A percentile compares a stretch with the other conserved stretches of the same genome.
Evolutionary conservation across 768 basidiomycete species (phyloP).

Genomic region (Leccinum aurantiacum): DNA sequence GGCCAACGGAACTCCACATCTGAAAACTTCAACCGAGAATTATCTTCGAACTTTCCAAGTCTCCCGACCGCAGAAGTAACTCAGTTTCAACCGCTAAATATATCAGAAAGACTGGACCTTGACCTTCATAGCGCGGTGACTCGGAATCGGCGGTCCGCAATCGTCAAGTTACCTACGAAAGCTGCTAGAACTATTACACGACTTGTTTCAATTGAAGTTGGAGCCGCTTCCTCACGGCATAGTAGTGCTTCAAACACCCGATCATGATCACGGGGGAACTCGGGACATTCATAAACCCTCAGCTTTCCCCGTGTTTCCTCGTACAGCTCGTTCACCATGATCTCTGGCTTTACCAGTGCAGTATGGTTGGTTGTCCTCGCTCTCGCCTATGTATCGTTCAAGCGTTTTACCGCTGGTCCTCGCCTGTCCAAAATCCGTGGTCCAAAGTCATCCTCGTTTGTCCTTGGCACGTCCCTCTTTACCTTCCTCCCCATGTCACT

Average conservation of each 20-base stretch:
- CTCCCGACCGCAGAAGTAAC: not conserved
- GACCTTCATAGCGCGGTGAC: not conserved
- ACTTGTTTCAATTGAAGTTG: too few relatives aligned
- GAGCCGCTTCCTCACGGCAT: not conserved
- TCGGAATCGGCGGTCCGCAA: not conserved
- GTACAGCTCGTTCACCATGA: slow-evolving; percentile 12
- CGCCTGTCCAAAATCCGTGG: slow-evolving; percentile 20
- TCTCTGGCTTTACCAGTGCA: not conserved
- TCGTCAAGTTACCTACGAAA: not conserved
- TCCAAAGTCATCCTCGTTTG: slow-evolving; percentile 24
- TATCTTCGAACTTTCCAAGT: not conserved
- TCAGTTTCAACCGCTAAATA: not conserved
- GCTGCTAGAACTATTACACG: not conserved
- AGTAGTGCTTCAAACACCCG: slow-evolving; percentile 2
- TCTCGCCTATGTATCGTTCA: slow-evolving; percentile 5
- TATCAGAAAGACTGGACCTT: not conserved
- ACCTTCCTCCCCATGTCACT: slow-evolving; percentile 20
- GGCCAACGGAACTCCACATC: not conserved
- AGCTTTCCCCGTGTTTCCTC: not conserved
- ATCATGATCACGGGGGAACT: slow-evolving; percentile 6
- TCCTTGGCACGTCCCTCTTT: slow-evolving; percentile 13
- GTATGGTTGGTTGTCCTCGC: slow-evolving; percentile 8
- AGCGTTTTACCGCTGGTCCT: not conserved
- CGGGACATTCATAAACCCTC: slow-evolving; percentile 3
- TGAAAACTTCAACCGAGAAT: not conserved